Evolutionary conservation across 2,329 filamentous ascomycete species (phyloP), one percentile per base, ranked within the genome.

Genomic region (Alternaria arbusti): DNA sequence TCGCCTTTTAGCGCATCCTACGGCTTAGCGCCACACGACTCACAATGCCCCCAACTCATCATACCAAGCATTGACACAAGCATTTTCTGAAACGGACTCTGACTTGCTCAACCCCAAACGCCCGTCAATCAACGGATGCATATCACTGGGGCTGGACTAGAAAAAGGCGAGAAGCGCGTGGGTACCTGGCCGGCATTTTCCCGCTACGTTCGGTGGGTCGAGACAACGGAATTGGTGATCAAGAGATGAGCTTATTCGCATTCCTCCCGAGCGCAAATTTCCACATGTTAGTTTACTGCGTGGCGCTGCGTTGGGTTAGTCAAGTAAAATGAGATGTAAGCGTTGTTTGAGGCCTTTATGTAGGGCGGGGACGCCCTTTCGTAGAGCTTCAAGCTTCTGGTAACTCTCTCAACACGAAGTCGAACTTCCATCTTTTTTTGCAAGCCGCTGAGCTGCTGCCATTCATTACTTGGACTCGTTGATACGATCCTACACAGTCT

Each of bases 401-500:
- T 65, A 46, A 59, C 56, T 61, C 55, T 52, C 58, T 36, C 57
- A 50, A 56, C 30, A 61, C 61, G 50, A 62, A 60, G 57, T 51
- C 46, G 49, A 57, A 54, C 54, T 59, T 45, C 52, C 61, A 54
- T 71, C 68, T 32, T 70, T 70, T 68, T 63, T 66, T 22, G 30
- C 70, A 71, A 71, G 74, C 74, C 70, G 63, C 66, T 67, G 71
- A 65, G 71, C 70, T 75, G 70, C 72, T 72, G 70, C 64, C 68
- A 67, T 70, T 74, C 70, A 54, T 70, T 72, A 61, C 46, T 17
- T 36, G 45, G 43, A 64, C 11, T 61, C 59, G 55, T 66, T 64
- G 54, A 65, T 57, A 59, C 60, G 54, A 60, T 57, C 32, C 26
- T 47, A 36, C 10, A 54, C 61, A 52, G 49, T 63, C 28, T 28